Percentiles rank a stretch among this genome's conserved stretches.
Conservation (phyloP, 1,284 basidiomycete species). For the Lentinula novae-zelandiae region DNA sequence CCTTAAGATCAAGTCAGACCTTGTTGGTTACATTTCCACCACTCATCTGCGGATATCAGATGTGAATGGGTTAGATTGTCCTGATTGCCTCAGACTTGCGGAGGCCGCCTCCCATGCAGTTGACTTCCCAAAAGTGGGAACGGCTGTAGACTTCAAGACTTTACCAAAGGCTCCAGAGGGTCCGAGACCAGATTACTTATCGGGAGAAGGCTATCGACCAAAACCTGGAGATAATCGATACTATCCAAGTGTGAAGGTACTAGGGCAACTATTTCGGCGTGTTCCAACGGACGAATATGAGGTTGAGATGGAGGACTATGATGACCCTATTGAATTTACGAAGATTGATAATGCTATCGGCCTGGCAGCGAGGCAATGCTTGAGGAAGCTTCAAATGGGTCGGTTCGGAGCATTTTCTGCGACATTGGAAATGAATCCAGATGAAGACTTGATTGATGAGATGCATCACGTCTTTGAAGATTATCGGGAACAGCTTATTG, state of each 20-base stretch:
- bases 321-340: not conserved
- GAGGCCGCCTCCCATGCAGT: constrained; percentile 33
- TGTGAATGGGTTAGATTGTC: constrained; percentile 27
- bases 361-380: not conserved
- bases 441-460: constrained; percentile 28
- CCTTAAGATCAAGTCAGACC: constrained; percentile 32
- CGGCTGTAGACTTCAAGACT: constrained; percentile 22
- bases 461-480: constrained; percentile 32
- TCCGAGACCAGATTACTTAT: constrained; percentile 38
- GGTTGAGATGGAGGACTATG: not conserved
- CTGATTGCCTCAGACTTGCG: constrained; percentile 35
- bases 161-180: constrained; percentile 23
- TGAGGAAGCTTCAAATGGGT: not conserved
- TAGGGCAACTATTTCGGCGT: constrained; percentile 30
- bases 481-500: constrained; percentile 29
- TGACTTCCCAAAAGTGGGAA: constrained; percentile 31
- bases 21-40: constrained; percentile 27
- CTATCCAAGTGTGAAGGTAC: constrained; percentile 34
- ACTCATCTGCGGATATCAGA: constrained; percentile 35
- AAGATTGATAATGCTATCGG: not conserved
- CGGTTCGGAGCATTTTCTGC: not conserved
- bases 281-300: constrained; percentile 4
- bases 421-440: constrained; percentile 15
- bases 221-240: constrained; percentile 19
- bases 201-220: constrained; percentile 30